Conservation (phyloP, 345 rosid species). For the Melaleuca alternifolia region DNA sequence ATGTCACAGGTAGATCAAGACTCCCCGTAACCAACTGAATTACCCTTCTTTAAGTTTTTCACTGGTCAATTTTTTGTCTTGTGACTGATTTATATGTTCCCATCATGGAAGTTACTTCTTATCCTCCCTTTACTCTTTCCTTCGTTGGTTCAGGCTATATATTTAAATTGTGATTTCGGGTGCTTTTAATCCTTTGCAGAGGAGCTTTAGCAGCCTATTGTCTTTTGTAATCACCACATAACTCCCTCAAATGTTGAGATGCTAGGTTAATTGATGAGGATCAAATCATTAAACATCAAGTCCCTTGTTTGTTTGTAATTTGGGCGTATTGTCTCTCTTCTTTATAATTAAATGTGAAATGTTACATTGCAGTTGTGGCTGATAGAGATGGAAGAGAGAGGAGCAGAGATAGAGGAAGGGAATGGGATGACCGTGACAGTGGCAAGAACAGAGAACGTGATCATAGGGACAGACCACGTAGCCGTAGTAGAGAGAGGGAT, state of each 20-base stretch:
- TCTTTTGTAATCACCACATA: not conserved
- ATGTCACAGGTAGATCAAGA: not conserved
- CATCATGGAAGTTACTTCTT: not conserved
- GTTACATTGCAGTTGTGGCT: conserved; percentile 29
- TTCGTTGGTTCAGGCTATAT: not conserved
- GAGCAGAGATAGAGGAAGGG: conserved; percentile 83
- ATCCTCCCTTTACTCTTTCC: not conserved
- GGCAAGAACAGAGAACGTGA: conserved; percentile 44
- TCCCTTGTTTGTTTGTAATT: not conserved
- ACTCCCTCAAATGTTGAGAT: not conserved
- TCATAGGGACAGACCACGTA: conserved; percentile 54
- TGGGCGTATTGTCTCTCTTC: not conserved
- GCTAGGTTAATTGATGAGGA: not conserved
- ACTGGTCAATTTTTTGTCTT: not conserved
- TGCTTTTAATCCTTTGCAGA: not conserved
- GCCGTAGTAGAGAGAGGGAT: conserved; percentile 64
- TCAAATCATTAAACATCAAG: not conserved
- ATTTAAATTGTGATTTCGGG: not conserved
- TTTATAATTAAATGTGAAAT: not conserved
- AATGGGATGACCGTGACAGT: conserved; percentile 41
- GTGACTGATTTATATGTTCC: not conserved
- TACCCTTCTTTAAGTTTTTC: not conserved
- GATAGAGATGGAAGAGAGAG: conserved; percentile 70
- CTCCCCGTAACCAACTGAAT: not conserved
- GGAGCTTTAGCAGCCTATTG: not conserved